Base-by-base conservation (phyloP, 345 rosid species). In the Eucalyptus cladocalyx region DNA sequence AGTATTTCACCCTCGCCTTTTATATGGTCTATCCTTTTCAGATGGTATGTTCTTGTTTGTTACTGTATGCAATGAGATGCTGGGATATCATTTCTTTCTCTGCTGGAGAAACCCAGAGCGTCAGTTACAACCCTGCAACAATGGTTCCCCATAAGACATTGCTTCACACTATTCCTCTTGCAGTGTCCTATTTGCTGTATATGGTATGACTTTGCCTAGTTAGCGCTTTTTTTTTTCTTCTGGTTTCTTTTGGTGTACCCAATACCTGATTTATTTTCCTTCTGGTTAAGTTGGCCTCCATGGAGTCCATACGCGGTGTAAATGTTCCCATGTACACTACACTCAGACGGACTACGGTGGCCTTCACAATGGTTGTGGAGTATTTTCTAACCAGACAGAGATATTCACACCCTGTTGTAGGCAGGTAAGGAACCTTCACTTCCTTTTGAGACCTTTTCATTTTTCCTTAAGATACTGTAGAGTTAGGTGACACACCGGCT, bases 301-400 rank as follows among this genome's bases (percentile, higher is more conserved):
- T 98, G 97, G 99, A 96, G 92, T 94, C 99, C 91, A 92, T 98
- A 56, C 99, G 99, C 62, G 99, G 99, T 87, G 99, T 98, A 80
- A 98, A 97, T 93, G 98, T 98, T 91, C 99, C 99, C 86, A 97
- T 98, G 99, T 98, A 98, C 91, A 98, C 99, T 86, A 96, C 99
- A 16, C 97, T 98, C 86, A 95, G 99, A 92, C 96, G 99, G 88
- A 98, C 98, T 14, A 98, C 99, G 0, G 99, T 98, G 88, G 98
- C 93, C 53, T 98, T 98, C 92, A 97, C 99, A 32, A 97, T 98
- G 99, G 89, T 95, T 89, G 93, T 95, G 92, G 99, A 98, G 92
- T 96, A 94, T 89, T 89, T 96, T 94, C 95, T 97, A 51, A 94
- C 97, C 24, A 94, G 99, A 86, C 97, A 96, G 92, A 95, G 92